Base-by-base conservation (phyloP, 169 alveolate genomes). In the Miamiensis avidus region DNA sequence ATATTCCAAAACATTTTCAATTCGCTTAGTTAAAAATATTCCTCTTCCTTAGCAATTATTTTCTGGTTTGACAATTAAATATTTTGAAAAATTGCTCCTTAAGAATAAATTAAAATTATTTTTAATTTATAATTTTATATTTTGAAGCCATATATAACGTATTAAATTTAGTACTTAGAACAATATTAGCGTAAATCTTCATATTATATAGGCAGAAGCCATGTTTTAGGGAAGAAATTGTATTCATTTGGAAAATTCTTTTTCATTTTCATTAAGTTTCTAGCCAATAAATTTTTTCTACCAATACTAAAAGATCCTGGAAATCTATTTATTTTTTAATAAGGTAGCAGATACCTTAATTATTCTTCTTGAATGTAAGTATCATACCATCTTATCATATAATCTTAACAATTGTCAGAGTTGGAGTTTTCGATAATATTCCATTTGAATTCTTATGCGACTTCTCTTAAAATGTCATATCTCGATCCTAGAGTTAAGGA, bases 291-390 rank as follows among this genome's bases (percentile, higher is more conserved):
- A 72, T 89, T 86, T 74, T 89, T 89, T 74, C 93, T 75, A 49
- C 91, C 83, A 28, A 89, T 26, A 65, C 65, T 77, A 69, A 82
- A 82, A 91, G 86, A 86, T 6, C 93, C 93, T 30, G 93, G 91
- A 75, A 89, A 89, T 32, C 86, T 91, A 65, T 89, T 89, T 31
- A 89, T 86, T 79, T 89, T 86, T 65, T 89, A 76, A 75, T 89
- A 89, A 6, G 86, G 89, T 49, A 86, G 72, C 91, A 89, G 82
- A 29, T 82, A 83, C 29, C 75, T n/a, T 33, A 92, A 49, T 82
- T 78, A 65, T 27, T 92, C 93, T 29, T 92, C 86, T 6, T 82
- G 33, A 20, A 92, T 89, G 6, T 87, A 89, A 0, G 88, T 84
- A 75, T 92, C 95, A 31, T 75, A 72, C 92, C 95, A 92, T 27